These are phyloP conservation scores for Arabidopsis lyrata DNA, from an alignment of 441 rosid species.

Conservation along the genomic window DNA sequence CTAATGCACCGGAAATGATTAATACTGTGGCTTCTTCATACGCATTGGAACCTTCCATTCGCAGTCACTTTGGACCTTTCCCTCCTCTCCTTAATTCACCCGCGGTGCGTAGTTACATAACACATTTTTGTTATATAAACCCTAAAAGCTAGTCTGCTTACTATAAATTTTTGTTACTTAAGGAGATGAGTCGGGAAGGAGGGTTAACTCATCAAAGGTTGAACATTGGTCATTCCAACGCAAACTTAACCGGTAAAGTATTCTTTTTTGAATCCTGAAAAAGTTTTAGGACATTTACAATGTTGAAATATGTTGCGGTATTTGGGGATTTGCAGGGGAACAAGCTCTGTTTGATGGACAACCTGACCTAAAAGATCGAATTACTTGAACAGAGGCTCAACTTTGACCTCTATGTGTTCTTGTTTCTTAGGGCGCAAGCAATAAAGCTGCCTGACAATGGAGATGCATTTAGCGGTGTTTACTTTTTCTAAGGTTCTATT, in stretches of 20 bases:
- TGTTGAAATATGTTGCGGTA: not conserved
- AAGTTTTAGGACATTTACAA: constrained; percentile 1
- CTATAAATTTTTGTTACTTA: constrained; percentile 24
- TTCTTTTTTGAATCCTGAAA: constrained; percentile 17
- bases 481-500: not conserved
- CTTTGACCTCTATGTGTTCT: constrained; percentile 5
- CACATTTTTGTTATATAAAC: not conserved
- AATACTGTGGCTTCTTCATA: constrained; percentile 50
- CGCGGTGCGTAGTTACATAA: constrained; percentile 48
- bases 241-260: constrained; percentile 50
- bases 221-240: constrained; percentile 47
- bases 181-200: constrained; percentile 62
- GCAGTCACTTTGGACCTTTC: constrained; percentile 57
- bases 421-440: constrained; percentile 41
- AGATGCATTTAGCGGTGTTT: constrained; percentile 24
- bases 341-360: constrained; percentile 35
- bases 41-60: constrained; percentile 62
- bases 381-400: constrained; percentile 25
- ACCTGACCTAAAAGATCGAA: constrained; percentile 44
- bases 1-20: constrained; percentile 49
- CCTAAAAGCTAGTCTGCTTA: constrained; percentile 1
- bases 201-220: constrained; percentile 49
- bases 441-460: not conserved
- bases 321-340: constrained; percentile 40
- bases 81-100: constrained; percentile 53